Evolutionary conservation across 1,139 yeast species (phyloP), one percentile per base, ranked within the genome.

Genomic region (Kodamaea sp.): DNA sequence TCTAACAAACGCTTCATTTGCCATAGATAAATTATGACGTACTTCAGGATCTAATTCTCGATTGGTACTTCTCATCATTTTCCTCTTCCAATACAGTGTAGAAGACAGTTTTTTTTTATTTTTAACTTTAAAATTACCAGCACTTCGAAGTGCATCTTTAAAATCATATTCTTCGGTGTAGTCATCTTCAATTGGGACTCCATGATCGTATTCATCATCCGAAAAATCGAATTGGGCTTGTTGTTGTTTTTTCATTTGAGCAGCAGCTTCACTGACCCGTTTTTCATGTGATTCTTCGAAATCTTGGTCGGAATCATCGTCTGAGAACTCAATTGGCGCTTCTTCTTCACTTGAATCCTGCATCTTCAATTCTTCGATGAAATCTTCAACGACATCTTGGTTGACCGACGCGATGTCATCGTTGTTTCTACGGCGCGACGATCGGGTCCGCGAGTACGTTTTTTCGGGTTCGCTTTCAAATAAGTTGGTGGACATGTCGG

Each of bases 1-100:
- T 7, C 74, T 57, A 1, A 84, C 95, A 66, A 81, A 89, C 0
- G 86, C 84, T 51, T 82, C 90, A 53, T 87, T 85, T 2, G 95
- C 96, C 48, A 72, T 70, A 5, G 94, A 81, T 28, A 86, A 60
- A 37, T 81, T 58, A 33, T 70, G 68, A 37, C 82, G 70, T 1
- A 86, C 84, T 55, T 84, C 94, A 0, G 92, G 94, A 44, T 84
- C 83, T 40, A 81, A 57, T 12, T 78, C 78, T 37, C 73, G 61
- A 35, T 65, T 64, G 27, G 69, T 55, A 50, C 71, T 53, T 31
- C 62, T 46, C 58, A 60, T 58, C 58, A 62, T 57, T 58, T 70
- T 58, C 3, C 66, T 52, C 35, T 54, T 60, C 54, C 60, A 62
- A 39, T 54, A 60, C 12, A 58, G 53, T 57, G 60, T 57, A 43